Conservation (phyloP, 345 rosid genomes). For the Ricinus communis region DNA sequence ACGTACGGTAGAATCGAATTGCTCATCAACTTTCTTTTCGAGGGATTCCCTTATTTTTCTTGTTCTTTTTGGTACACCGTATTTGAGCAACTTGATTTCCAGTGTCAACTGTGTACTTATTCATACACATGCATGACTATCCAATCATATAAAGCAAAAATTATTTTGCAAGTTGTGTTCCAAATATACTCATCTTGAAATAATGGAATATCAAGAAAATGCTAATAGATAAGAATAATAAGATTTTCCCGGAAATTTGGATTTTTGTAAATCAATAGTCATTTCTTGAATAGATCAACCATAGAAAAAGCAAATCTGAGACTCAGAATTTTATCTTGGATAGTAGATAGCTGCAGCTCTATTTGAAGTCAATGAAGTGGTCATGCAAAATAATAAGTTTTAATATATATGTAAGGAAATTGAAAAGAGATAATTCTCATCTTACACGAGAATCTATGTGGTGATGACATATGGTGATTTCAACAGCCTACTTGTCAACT, state of each 20-base stretch:
- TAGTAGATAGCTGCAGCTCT: too few species aligned
- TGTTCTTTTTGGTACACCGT: neutral
- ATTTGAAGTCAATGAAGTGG: too few species aligned
- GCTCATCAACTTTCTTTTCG: neutral
- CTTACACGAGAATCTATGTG: conserved; percentile 23
- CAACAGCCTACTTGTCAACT: conserved; percentile 21
- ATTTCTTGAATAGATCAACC: neutral
- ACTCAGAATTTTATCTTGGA: neutral
- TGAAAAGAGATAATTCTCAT: conserved; percentile 14
- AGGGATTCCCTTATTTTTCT: too few species aligned
- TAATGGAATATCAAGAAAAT: neutral
- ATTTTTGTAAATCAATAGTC: neutral
- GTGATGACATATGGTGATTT: conserved; percentile 13
- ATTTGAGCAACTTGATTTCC: conserved; percentile 5
- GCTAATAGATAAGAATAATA: conserved; percentile 5
- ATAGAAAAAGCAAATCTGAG: neutral
- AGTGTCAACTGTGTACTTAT: neutral
- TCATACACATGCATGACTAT: neutral
- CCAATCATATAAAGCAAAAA: neutral
- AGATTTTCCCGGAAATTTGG: neutral
- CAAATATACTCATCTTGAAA: neutral
- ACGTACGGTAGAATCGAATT: too few species aligned
- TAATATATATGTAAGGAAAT: neutral
- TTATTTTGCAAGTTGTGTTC: conserved; percentile 1
- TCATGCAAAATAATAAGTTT: too few species aligned